A percentile compares a stretch with the other conserved stretches of the same genome.
These are phyloP conservation scores for Mrakia hoshinonis DNA, from an alignment of 768 basidiomycete genomes.

Conservation along the genomic window DNA sequence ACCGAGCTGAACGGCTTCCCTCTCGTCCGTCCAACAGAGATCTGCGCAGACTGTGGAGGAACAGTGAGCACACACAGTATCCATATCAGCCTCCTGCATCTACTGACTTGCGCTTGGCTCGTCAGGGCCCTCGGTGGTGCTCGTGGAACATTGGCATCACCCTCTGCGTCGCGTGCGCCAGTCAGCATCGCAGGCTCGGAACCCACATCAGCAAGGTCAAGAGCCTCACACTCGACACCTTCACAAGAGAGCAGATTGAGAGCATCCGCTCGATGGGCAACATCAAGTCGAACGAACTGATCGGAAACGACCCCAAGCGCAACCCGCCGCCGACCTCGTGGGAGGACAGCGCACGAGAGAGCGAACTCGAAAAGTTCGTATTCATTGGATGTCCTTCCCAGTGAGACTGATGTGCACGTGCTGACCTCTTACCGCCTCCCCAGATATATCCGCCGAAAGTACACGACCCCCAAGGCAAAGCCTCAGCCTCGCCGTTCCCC, in stretches of 20 bases:
- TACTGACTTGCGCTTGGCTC: background rate
- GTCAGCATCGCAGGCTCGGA: constrained; percentile 16
- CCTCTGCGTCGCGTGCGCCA: constrained; percentile 24
- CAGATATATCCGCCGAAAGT: constrained; percentile 29
- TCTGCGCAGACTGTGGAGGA: constrained; percentile 26
- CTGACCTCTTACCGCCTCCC: background rate
- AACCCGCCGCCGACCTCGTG: constrained; percentile 29
- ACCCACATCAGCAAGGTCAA: constrained; percentile 27
- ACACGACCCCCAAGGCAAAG: background rate
- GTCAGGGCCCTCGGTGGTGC: constrained; percentile 23
- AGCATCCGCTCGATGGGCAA: constrained; percentile 17
- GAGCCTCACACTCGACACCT: constrained; percentile 17
- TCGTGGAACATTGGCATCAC: constrained; percentile 19
- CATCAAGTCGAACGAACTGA: constrained; percentile 19
- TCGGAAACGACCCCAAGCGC: constrained; percentile 16
- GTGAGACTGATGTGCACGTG: background rate
- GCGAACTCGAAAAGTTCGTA: constrained; percentile 25
- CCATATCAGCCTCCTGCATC: background rate
- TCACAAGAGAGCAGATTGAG: constrained; percentile 29
- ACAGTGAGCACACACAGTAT: constrained; percentile 1
- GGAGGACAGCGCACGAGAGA: constrained; percentile 25
- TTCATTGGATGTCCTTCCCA: background rate
- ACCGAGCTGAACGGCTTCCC: background rate
- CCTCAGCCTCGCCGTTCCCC: background rate
- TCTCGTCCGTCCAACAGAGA: background rate